Evolutionary conservation across 352 stramenopile species (phyloP), one percentile per base, ranked within the genome.

Genomic region (Phytopythium oedochilum): DNA sequence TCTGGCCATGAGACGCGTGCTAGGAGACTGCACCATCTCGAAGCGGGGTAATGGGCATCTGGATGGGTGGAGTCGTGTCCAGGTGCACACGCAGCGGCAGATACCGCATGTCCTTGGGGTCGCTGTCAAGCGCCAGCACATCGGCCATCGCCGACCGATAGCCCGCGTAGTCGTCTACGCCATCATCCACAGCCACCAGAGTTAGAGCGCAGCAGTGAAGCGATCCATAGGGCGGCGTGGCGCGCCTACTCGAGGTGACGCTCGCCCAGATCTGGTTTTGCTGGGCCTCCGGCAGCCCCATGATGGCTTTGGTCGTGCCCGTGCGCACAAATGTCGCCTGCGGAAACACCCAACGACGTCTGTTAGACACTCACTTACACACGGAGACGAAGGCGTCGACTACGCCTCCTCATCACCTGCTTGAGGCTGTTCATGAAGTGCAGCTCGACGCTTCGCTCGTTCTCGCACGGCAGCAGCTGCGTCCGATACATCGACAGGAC

Each of bases 381-480:
- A n/a, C n/a, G n/a, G n/a, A n/a, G n/a, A 32, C 5, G 29, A 32
- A 32, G 29, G 7, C 20, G 12, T 44, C n/a, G 1, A 22, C 20
- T 9, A 14, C 18, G 40, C 5, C 7, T 31, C 26, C 12, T 29
- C 20, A 12, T 12, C 58, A 75, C 67, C 59, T 93, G 83, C 60
- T 94, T 94, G 35, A 90, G 70, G 52, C 75, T 88, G 69, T 94
- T 81, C 81, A 94, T 94, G 43, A 92, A 94, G 66, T 92, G 75
- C 18, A 66, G 78, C 65, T 92, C 83, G 35, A 92, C 73, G 36
- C 69, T 85, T 45, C 83, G 64, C 47, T 92, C 76, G 48, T 90
- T 88, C 34, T 90, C 83, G 42, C 79, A 92, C 23, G 81, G 75
- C 26, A 94, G 58, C 6, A 94, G 61, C 54, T 85, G 54, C 40